Evolutionary conservation across 495 filamentous ascomycete genomes (phyloP), one percentile per base, ranked within the genome.

Genomic region (Penicillium lividum): DNA sequence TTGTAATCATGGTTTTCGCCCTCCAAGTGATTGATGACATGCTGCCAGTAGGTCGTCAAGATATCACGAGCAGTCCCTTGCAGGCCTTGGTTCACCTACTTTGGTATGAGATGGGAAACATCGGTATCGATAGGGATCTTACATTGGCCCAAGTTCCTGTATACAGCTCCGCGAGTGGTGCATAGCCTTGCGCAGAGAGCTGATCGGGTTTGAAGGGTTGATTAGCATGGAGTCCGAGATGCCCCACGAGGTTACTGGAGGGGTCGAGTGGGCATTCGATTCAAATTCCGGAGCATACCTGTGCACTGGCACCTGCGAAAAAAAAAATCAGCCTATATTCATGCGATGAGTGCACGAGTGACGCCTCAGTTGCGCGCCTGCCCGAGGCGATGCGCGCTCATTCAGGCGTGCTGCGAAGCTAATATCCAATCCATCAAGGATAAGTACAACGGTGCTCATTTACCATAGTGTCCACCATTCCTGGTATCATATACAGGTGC

Each of bases 21-120:
- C 76, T 98, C 94, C 53, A 98, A 85, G 67, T 96, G 90, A 57
- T 86, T 91, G 81, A 98, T 96, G 46, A 91, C 90, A 65, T 98
- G 92, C 71, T 98, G 95, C 94, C 94, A 98, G 77, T 98, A 98
- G 11, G 93, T 95, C 43, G 93, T 96, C 61, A 98, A 82, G 68
- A 98, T 96, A 69, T 98, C 94, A 68, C 93, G 92, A 71, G 97
- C 97, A 45, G 87, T 88, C 54, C 93, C 94, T 60, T 87, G 88
- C 43, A 98, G 85, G 48, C 94, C 94, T 83, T 98, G 94, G 67
- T 94, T 96, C 57, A 96, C 92, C 90, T 94, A 56, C 53, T 51
- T 3, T n/a, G 15, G 36, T 33, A 25, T 59, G 7, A 60, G 43
- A 15, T 10, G 48, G 7, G 34, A 18, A 38, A 4, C 3, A 27